Conservation (phyloP, 495 filamentous ascomycete species). For the Chaetomium fimeti region DNA sequence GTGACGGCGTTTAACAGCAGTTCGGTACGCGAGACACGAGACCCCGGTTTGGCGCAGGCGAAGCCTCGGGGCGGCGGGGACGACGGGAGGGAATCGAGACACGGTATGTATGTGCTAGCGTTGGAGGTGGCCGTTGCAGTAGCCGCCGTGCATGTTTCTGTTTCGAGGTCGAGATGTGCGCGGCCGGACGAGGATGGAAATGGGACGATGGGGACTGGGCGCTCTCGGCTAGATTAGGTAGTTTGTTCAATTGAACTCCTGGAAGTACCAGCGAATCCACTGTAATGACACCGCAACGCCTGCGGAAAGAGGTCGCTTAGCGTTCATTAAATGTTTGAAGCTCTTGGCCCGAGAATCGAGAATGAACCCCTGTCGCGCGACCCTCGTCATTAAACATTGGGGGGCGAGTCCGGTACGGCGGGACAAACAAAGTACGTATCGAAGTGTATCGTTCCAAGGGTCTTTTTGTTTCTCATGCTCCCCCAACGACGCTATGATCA, state of each 20-base stretch:
- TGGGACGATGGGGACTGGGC: constrained; percentile 15
- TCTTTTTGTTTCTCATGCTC: neutral
- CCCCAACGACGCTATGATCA: neutral
- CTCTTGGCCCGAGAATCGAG: constrained; percentile 9
- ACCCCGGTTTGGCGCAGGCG: constrained; percentile 4
- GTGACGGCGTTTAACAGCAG: constrained; percentile 6
- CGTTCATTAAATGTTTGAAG: constrained; percentile 21
- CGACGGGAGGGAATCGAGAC: constrained; percentile 10
- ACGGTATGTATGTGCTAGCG: constrained; percentile 2
- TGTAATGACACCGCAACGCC: constrained; percentile 9
- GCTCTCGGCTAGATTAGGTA: constrained; percentile 14
- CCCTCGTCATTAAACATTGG: constrained; percentile 18
- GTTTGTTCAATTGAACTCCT: neutral
- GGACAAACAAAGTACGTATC: neutral
- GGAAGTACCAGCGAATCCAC: constrained; percentile 5
- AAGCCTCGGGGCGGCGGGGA: constrained; percentile 8
- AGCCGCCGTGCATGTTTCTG: constrained; percentile 21
- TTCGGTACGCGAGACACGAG: constrained; percentile 14
- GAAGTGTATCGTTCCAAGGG: neutral
- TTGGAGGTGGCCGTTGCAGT: constrained; percentile 3
- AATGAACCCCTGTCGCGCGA: constrained; percentile 15
- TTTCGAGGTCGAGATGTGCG: constrained; percentile 19
- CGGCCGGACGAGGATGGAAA: neutral
- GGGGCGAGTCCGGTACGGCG: neutral
- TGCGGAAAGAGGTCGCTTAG: constrained; percentile 15